Base-by-base conservation (phyloP, 768 basidiomycete species). In the Guyanaporus albipodus region DNA sequence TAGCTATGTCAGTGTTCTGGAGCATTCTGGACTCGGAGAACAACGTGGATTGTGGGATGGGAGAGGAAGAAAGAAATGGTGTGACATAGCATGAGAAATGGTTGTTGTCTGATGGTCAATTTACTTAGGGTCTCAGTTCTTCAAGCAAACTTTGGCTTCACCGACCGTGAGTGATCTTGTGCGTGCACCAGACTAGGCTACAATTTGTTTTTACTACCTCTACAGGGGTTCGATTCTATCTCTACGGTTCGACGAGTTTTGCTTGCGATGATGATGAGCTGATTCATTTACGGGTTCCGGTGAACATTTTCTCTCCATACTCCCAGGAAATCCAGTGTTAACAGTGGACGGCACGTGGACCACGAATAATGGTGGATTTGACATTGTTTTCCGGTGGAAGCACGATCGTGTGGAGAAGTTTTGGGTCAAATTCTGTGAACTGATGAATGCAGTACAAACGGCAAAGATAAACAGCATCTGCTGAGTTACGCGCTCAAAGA, bases 281-380 rank as follows among this genome's bases (percentile, higher is more conserved):
- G 12, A 46, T 15, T 3, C 3, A 24, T 38, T 3, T 6, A 9
- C 23, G 38, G 44, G 44, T 23, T 46, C 44, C 4, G n/a, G 28
- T 5, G 44, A 46, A 14, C 44, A 46, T 21, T 46, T 46, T 38
- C 27, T 46, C 18, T 38, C 44, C 7, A 38, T 46, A 29, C 44
- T 46, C 23, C 37, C 44, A 31, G 23, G 37, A 24, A 46, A 46
- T 14, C 28, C 44, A 2, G 33, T 22, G 9, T 15, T 38, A 12
- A 17, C 14, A 22, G 17, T 7, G 0, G 27, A 46, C 37, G 44
- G 37, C 22, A 38, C n/a, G 6, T 46, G 37, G 37, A 38, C 29
- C 10, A 32, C 44, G n/a, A 26, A 38, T 17, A 15, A 2, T 9
- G 44, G 44, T 9, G 44, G 44, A 10, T 32, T 46, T 12, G 44